Base-by-base conservation (phyloP, 2,329 filamentous ascomycete species). In the Gaeumannomyces sp. region DNA sequence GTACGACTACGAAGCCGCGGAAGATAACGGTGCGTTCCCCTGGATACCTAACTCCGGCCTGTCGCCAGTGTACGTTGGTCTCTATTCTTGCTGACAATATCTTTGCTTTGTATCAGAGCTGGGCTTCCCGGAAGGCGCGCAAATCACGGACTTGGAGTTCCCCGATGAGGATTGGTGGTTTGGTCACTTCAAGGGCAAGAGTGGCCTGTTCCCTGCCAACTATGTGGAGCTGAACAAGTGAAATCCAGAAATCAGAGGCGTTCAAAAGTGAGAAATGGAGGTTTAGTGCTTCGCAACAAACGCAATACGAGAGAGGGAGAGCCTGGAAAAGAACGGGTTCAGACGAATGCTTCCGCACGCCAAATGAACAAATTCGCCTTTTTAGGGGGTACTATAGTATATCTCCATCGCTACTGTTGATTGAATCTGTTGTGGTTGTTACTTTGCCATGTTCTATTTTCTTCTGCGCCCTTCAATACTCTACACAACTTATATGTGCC, bases 101-200 rank as follows among this genome's bases (percentile, higher is more conserved):
- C 22, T 28, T 31, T 45, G 10, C 10, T 28, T 29, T 4, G 22
- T 73, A 72, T 62, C 71, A 87, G 85, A 87, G 70, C 73, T 87
- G 68, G 93, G 89, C 75, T 99, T 99, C 80, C 92, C 92, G 3
- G 95, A 99, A 72, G 89, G 90, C 35, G 94, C 91, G 56, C 92
- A 82, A 68, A 89, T 99, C 71, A 90, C 85, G 33, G 85, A 90
- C 73, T 80, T 99, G 69, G 92, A 97, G 80, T 98, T 98, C 77
- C 95, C 95, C 2, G 95, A 98, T 72, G 94, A 98, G 69, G 95
- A 99, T 74, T 99, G 95, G 95, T 99, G 95, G 95, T 90, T 94
- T 71, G 95, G 95, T 66, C 87, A 91, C 72, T 96, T 90, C 76
- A 83, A 88, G 31, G 93, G 93, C 62, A 85, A 89, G 65, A 85